phyloP scores from a whole-genome alignment of 2,329 filamentous ascomycete species.

The Fusarium luffae region DNA sequence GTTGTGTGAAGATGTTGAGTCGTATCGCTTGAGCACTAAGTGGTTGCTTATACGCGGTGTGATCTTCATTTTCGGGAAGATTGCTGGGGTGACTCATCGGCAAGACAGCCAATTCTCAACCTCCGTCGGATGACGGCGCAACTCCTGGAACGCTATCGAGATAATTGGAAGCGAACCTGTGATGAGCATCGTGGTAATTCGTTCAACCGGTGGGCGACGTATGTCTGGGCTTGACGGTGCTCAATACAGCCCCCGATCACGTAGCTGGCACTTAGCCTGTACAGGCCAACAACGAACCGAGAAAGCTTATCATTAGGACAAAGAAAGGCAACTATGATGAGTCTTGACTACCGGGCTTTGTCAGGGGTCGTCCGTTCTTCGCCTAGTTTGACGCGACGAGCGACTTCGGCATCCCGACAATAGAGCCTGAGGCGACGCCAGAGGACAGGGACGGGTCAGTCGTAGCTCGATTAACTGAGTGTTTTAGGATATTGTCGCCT shows the following conservation, averaged over 20 bases:
- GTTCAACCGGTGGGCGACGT: rapidly evolving
- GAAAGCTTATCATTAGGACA: rapidly evolving
- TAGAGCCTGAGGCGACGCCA: background rate
- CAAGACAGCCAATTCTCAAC: background rate
- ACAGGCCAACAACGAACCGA: rapidly evolving
- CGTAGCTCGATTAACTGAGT: background rate
- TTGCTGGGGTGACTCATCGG: constrained; percentile 5
- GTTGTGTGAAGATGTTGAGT: background rate
- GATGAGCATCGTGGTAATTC: rapidly evolving
- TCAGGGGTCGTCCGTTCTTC: rapidly evolving
- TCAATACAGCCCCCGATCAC: rapidly evolving
- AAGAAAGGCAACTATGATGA: background rate
- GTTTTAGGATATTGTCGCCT: background rate
- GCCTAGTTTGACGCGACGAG: background rate
- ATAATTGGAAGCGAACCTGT: rapidly evolving
- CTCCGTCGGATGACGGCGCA: background rate
- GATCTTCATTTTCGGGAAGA: background rate
- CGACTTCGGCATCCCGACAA: background rate
- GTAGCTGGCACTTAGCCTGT: rapidly evolving
- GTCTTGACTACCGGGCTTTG: background rate
- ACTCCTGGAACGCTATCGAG: rapidly evolving
- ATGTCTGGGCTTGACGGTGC: background rate
- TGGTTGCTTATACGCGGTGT: background rate
- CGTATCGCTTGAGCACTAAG: too few species aligned
- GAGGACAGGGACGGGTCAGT: background rate